phyloP scores from a whole-genome alignment of 176 grass and related monocot genomes.

The Oryza brachyantha region DNA sequence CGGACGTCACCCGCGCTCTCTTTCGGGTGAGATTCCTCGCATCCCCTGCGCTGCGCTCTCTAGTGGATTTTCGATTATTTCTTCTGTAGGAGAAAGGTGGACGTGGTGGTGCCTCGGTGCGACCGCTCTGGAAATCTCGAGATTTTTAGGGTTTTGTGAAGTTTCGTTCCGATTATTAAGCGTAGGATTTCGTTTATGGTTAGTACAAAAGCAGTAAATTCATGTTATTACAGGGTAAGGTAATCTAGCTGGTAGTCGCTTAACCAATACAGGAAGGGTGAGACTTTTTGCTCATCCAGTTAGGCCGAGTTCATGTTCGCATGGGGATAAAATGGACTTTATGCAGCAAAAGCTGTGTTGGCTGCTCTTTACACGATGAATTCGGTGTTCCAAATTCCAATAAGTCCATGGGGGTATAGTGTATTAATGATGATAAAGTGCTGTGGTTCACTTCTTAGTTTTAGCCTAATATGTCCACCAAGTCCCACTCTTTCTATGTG shows the following conservation, averaged over 20 bases:
- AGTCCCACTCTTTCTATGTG: not conserved
- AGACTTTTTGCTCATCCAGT: not conserved
- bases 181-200: not conserved
- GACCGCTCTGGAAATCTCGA: not conserved
- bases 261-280: not conserved
- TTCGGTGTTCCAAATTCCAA: not conserved
- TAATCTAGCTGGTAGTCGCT: not conserved
- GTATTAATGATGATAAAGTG: not conserved
- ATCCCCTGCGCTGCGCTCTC: not conserved
- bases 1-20: constrained; percentile 75
- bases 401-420: not conserved
- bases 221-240: not conserved
- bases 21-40: constrained; percentile 62
- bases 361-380: not conserved
- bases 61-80: not conserved
- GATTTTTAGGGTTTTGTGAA: constrained; percentile 6
- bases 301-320: not conserved
- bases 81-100: not conserved
- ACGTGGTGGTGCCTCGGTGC: not conserved
- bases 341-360: not conserved
- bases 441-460: not conserved
- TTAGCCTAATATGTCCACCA: not conserved
- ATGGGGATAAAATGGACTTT: not conserved
- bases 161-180: not conserved
- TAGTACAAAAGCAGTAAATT: not conserved